Percentiles rank a stretch among this genome's conserved stretches.
These are phyloP conservation scores for Euryodendron excelsum DNA, from an alignment of 148 eudicot species.

Conservation along the genomic window DNA sequence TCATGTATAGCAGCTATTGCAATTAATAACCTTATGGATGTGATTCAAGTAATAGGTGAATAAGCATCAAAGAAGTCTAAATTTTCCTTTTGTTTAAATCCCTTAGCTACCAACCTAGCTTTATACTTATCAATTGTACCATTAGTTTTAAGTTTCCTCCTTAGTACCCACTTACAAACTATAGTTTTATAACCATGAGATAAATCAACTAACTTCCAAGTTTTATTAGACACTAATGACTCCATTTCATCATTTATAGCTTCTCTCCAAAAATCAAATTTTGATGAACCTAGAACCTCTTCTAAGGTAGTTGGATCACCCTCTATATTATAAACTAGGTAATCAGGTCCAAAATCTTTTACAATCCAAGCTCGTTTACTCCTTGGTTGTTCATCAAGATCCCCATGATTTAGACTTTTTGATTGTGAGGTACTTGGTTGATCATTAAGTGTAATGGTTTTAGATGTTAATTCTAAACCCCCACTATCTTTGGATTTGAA, in stretches of 20 bases:
- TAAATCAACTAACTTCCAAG: not conserved
- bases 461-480: too few species aligned
- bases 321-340: not conserved
- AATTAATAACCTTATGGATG: not conserved
- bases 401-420: not conserved
- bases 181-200: not conserved
- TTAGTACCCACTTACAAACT: constrained; percentile 2
- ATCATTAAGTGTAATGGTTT: too few species aligned
- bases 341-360: not conserved
- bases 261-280: not conserved
- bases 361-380: not conserved
- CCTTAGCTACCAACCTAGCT: not conserved
- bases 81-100: not conserved
- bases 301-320: too few species aligned
- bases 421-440: not conserved
- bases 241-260: constrained; percentile 8
- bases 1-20: not conserved
- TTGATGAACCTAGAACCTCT: not conserved
- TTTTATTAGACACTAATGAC: not conserved
- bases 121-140: not conserved
- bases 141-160: not conserved
- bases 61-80: not conserved
- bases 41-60: too few species aligned
- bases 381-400: not conserved
- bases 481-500: not conserved